Percentiles rank a stretch among this genome's conserved stretches.
phyloP scores from a whole-genome alignment of 108 stramenopile genomes.

The Pelagomonas calceolata region DNA sequence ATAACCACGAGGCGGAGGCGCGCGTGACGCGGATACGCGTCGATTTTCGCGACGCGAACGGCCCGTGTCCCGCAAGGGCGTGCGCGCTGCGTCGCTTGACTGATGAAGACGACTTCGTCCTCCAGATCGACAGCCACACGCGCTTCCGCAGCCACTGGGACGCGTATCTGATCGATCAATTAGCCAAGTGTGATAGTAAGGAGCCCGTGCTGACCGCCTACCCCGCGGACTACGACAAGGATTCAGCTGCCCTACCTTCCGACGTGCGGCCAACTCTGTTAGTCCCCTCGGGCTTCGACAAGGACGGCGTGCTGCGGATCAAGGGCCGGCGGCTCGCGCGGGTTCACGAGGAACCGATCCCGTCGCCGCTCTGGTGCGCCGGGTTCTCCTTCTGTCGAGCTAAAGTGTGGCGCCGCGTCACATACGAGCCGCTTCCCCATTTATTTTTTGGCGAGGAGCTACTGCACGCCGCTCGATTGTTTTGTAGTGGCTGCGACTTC shows the following conservation, averaged over 20 bases:
- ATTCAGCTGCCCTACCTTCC: constrained; percentile 25
- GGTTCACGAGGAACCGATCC: constrained; percentile 9
- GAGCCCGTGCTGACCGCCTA: constrained; percentile 58
- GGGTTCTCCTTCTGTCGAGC: constrained; percentile 66
- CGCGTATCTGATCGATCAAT: constrained; percentile 40
- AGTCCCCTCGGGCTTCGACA: constrained; percentile 17
- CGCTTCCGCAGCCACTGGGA: constrained; percentile 63
- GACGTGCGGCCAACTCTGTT: constrained; percentile 25
- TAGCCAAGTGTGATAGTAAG: constrained; percentile 7
- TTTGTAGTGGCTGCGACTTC: constrained; percentile 60
- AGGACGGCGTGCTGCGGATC: constrained; percentile 3
- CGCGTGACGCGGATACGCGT: background rate
- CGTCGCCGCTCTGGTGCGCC: constrained; percentile 63
- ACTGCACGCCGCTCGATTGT: constrained; percentile 65
- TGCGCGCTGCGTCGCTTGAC: constrained; percentile 53
- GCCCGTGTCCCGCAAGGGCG: constrained; percentile 71
- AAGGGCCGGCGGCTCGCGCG: background rate
- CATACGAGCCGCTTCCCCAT: constrained; percentile 59
- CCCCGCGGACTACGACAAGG: constrained; percentile 56
- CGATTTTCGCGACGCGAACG: constrained; percentile 28
- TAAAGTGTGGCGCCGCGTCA: constrained; percentile 39
- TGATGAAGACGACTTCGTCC: constrained; percentile 65
- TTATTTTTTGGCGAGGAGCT: constrained; percentile 82
- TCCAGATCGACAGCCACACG: constrained; percentile 88
- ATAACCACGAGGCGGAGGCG: background rate